These are phyloP conservation scores for Sclerotinia trifoliorum DNA, from an alignment of 2,329 filamentous ascomycete species.

Conservation along the genomic window DNA sequence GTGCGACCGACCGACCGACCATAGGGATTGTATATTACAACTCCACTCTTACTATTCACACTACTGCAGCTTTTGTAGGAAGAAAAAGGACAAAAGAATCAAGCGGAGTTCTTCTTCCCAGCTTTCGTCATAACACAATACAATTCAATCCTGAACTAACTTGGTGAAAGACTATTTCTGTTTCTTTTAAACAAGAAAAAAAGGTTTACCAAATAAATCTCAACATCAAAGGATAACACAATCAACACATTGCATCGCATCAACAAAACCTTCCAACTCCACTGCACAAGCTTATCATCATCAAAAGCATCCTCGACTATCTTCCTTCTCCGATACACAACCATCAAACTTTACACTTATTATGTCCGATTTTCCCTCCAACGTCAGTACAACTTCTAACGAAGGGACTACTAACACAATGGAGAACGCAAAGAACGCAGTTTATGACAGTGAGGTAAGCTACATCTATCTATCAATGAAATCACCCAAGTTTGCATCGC, in stretches of 20 bases:
- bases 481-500: neutral
- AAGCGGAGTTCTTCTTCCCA: neutral
- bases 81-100: conserved; percentile 2
- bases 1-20: neutral
- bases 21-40: neutral
- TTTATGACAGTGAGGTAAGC: conserved; percentile 22
- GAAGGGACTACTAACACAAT: conserved; percentile 10
- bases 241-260: neutral
- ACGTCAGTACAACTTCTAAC: conserved; percentile 9
- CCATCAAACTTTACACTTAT: conserved; percentile 1
- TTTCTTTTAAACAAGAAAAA: conserved; percentile 12
- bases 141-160: conserved; percentile 1
- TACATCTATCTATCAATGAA: neutral
- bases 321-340: neutral
- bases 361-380: conserved; percentile 22
- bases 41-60: conserved; percentile 1
- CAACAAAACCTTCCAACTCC: neutral
- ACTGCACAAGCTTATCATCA: neutral
- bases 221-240: neutral
- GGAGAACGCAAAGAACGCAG: conserved; percentile 23
- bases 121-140: conserved; percentile 14
- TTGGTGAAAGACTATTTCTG: neutral
- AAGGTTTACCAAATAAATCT: neutral
- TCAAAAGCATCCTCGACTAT: neutral
- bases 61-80: conserved; percentile 10